Conservation (phyloP, 768 basidiomycete genomes). For the Dacryopinax primogenitus region DNA sequence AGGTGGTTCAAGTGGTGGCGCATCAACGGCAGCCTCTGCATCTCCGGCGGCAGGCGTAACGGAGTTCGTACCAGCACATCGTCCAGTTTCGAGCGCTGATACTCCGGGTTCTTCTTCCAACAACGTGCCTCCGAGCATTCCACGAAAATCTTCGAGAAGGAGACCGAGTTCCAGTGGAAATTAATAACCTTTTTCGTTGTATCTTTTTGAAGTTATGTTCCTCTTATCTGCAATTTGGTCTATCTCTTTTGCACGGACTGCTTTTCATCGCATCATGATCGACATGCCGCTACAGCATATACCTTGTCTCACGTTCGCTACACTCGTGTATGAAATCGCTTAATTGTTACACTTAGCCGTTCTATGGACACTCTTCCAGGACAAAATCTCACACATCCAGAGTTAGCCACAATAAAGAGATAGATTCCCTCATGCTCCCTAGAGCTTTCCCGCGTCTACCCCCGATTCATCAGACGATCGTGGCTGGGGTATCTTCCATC, state of each 20-base stretch:
- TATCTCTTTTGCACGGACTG: background rate
- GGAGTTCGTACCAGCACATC: background rate
- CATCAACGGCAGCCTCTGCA: background rate
- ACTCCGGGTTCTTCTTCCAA: background rate
- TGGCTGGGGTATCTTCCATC: background rate
- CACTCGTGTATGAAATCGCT: background rate
- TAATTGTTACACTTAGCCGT: background rate
- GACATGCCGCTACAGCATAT: slow-evolving; percentile 1
- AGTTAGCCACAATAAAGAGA: background rate
- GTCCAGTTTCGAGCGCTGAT: background rate
- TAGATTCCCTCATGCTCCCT: background rate
- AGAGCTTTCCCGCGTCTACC: background rate
- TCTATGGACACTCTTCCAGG: background rate
- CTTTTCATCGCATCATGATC: background rate
- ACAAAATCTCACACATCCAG: background rate
- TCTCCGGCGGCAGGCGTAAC: background rate
- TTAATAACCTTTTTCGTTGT: background rate
- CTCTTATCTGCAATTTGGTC: background rate
- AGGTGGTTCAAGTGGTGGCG: background rate
- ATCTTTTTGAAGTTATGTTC: background rate
- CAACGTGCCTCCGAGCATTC: background rate
- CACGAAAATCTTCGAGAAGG: slow-evolving; percentile 1
- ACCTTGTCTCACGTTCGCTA: background rate
- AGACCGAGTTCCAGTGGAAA: slow-evolving; percentile 5
- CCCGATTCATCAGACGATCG: background rate